These are phyloP conservation scores for Taphrina sp. DNA, from an alignment of 1,139 yeast species.

Conservation along the genomic window DNA sequence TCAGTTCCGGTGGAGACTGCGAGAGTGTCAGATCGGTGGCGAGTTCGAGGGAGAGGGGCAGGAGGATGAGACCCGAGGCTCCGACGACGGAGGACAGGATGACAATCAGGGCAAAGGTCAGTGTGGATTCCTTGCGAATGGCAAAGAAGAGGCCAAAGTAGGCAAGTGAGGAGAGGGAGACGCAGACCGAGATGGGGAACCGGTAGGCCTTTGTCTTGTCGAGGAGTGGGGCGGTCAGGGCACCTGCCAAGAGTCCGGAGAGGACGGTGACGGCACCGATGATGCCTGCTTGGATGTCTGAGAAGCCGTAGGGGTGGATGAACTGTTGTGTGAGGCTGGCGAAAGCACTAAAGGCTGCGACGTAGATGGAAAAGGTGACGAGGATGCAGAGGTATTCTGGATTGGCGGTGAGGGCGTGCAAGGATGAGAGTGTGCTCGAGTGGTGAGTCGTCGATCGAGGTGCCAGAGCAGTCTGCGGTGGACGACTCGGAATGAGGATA, in stretches of 20 bases:
- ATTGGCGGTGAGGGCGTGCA: slow-evolving; percentile 38
- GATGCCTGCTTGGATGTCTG: slow-evolving; percentile 44
- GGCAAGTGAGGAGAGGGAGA: background rate
- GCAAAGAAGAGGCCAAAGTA: slow-evolving; percentile 29
- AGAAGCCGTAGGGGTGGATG: slow-evolving; percentile 45
- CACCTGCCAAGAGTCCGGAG: slow-evolving; percentile 44
- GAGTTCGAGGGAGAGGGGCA: slow-evolving; percentile 45
- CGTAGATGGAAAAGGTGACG: slow-evolving; percentile 43
- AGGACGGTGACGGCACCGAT: slow-evolving; percentile 45
- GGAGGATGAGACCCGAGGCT: slow-evolving; percentile 43
- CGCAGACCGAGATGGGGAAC: slow-evolving; percentile 37
- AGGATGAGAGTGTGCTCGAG: slow-evolving; percentile 35
- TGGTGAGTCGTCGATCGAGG: slow-evolving; percentile 40
- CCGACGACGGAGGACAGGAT: slow-evolving; percentile 44
- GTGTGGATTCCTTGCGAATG: slow-evolving; percentile 30
- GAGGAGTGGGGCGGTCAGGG: slow-evolving; percentile 43
- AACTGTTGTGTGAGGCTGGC: slow-evolving; percentile 44
- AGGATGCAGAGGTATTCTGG: slow-evolving; percentile 40
- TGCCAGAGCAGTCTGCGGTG: slow-evolving; percentile 29
- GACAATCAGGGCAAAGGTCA: slow-evolving; percentile 40
- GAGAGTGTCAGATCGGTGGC: slow-evolving; percentile 40
- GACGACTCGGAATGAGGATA: slow-evolving; percentile 8
- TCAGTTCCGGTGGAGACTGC: slow-evolving; percentile 43
- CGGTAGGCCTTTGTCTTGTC: slow-evolving; percentile 43
- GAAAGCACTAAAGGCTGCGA: slow-evolving; percentile 46